Evolutionary conservation across 1,284 basidiomycete genomes (phyloP).

Genomic region (Fomitopsis palustris): DNA sequence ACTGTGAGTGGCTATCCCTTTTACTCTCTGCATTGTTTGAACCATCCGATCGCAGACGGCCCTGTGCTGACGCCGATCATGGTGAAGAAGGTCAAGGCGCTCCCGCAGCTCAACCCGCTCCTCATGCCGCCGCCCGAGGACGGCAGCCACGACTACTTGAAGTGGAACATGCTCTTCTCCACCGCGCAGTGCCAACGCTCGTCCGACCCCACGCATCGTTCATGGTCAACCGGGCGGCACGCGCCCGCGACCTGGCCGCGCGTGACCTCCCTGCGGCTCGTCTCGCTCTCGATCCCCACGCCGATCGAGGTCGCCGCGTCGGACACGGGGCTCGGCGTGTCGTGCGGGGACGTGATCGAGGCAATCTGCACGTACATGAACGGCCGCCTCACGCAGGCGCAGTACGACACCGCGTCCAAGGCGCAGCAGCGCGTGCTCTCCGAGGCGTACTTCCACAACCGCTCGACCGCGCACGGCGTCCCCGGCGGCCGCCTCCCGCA

Average conservation of each 20-base stretch:
- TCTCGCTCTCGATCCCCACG: slow-evolving; percentile 59
- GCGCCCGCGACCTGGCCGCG: slow-evolving; percentile 75
- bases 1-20: slow-evolving; percentile 18
- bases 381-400: slow-evolving; percentile 43
- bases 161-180: slow-evolving; percentile 73
- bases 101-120: slow-evolving; percentile 56
- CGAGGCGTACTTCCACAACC: slow-evolving; percentile 58
- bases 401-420: slow-evolving; percentile 42
- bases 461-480: slow-evolving; percentile 55
- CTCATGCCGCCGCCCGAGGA: slow-evolving; percentile 47
- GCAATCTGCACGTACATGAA: slow-evolving; percentile 48
- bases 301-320: slow-evolving; percentile 50
- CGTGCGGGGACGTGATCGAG: slow-evolving; percentile 71
- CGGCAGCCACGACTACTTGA: slow-evolving; percentile 43
- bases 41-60: slow-evolving; percentile 45
- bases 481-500: slow-evolving; percentile 63
- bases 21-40: background rate
- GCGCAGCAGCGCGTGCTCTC: slow-evolving; percentile 38
- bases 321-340: slow-evolving; percentile 53
- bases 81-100: slow-evolving; percentile 43
- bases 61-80: slow-evolving; percentile 67
- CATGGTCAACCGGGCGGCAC: slow-evolving; percentile 66
- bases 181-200: slow-evolving; percentile 61
- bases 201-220: slow-evolving; percentile 50
- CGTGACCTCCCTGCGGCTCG: slow-evolving; percentile 44